These are phyloP conservation scores for Hibiscus trionum DNA, from an alignment of 345 rosid species.

Conservation along the genomic window DNA sequence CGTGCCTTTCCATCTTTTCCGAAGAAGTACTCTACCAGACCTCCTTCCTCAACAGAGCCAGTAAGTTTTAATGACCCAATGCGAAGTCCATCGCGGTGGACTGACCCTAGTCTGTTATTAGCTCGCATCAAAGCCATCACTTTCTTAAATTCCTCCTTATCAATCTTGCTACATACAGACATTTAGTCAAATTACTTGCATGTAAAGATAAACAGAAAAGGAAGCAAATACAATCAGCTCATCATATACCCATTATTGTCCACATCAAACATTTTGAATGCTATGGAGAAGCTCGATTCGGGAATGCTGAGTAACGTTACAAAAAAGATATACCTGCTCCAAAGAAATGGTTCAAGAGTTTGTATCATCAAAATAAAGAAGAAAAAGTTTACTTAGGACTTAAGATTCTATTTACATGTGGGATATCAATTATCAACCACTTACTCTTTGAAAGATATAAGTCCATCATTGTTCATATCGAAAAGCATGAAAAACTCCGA, in stretches of 20 bases:
- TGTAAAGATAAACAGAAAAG: constrained; percentile 9
- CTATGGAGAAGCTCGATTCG: constrained; percentile 71
- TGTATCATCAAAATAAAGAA: constrained; percentile 3
- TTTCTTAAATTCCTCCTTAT: constrained; percentile 75
- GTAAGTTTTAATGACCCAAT: constrained; percentile 43
- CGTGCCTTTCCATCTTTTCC: constrained; percentile 63
- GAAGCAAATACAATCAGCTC: constrained; percentile 21
- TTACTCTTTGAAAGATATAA: constrained; percentile 88
- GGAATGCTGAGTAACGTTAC: constrained; percentile 87
- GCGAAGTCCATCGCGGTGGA: constrained; percentile 62
- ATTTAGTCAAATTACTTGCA: constrained; percentile 12
- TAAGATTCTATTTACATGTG: not conserved
- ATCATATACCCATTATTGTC: constrained; percentile 69
- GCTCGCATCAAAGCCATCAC: constrained; percentile 91
- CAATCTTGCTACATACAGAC: constrained; percentile 55
- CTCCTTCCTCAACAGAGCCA: constrained; percentile 74
- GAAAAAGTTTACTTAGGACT: not conserved
- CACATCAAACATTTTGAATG: constrained; percentile 88
- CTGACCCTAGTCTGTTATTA: constrained; percentile 72
- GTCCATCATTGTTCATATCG: constrained; percentile 73
- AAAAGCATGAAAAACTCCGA: constrained; percentile 88
- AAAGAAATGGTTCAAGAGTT: constrained; percentile 9
- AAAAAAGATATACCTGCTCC: constrained; percentile 81
- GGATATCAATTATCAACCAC: constrained; percentile 18
- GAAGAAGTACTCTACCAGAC: constrained; percentile 77